Conservation (phyloP, 176 grass and related monocot genomes). For the Rhynchospora breviuscula region DNA sequence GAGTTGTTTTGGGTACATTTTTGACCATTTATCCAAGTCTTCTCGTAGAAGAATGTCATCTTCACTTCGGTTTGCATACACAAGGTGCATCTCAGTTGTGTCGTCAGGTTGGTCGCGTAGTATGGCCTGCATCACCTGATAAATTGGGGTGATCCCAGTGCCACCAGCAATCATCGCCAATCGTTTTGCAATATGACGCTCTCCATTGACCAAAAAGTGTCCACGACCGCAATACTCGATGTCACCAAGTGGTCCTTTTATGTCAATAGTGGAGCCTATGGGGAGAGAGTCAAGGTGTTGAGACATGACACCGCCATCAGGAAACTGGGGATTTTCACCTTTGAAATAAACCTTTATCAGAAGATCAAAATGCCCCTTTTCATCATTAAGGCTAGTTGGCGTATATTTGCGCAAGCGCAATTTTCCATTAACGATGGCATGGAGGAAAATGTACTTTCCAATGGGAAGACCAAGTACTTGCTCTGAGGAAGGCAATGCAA, state of each 20-base stretch:
- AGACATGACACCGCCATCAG: too few species aligned
- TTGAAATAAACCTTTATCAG: too few species aligned
- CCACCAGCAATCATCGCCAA: slow-evolving; percentile 71
- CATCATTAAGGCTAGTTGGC: too few species aligned
- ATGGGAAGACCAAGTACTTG: too few species aligned
- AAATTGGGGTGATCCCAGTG: slow-evolving; percentile 66
- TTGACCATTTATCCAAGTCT: slow-evolving; percentile 31
- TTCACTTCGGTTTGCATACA: slow-evolving; percentile 55
- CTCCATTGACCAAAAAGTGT: slow-evolving; percentile 34
- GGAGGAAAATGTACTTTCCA: too few species aligned
- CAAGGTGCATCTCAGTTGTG: slow-evolving; percentile 52
- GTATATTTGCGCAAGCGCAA: too few species aligned
- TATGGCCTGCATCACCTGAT: slow-evolving; percentile 77
- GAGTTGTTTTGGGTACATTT: not conserved
- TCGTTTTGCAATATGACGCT: slow-evolving; percentile 19
- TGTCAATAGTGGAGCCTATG: slow-evolving; percentile 19
- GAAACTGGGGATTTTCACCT: too few species aligned
- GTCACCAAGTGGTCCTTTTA: slow-evolving; percentile 48
- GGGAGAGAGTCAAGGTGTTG: not conserved
- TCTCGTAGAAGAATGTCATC: slow-evolving; percentile 51
- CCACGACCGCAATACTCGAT: slow-evolving; percentile 53
- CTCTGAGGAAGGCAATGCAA: too few species aligned
- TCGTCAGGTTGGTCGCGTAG: slow-evolving; percentile 46
- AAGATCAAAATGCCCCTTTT: too few species aligned
- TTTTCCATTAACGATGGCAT: too few species aligned